Percentiles rank a stretch among this genome's conserved stretches.
phyloP scores from a whole-genome alignment of 1,139 yeast species.

The Suhomyces taliae region DNA sequence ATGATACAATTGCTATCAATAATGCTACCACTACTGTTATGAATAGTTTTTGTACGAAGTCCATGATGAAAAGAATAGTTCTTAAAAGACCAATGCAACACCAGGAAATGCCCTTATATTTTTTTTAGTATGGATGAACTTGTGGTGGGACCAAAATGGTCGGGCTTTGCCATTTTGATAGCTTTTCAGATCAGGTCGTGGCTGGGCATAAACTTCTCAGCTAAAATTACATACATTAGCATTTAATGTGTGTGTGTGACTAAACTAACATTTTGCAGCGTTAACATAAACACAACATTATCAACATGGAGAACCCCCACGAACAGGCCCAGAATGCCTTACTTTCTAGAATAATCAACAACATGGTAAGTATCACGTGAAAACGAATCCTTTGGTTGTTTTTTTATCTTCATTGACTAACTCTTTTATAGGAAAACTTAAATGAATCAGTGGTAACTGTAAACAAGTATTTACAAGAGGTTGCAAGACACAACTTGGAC shows the following conservation, averaged over 20 bases:
- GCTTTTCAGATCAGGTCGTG: slow-evolving; percentile 2
- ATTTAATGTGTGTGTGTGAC: no score
- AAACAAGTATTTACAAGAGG: slow-evolving; percentile 60
- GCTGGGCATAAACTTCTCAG: background rate
- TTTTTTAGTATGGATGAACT: no score
- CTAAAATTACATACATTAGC: background rate
- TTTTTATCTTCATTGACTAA: background rate
- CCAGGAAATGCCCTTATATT: no score
- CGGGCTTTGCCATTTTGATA: background rate
- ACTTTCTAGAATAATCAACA: slow-evolving; percentile 71
- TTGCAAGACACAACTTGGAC: slow-evolving; percentile 66
- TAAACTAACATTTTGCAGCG: no score
- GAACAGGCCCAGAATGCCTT: slow-evolving; percentile 82
- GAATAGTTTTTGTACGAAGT: slow-evolving; percentile 19
- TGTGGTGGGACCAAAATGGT: background rate
- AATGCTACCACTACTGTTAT: slow-evolving; percentile 21
- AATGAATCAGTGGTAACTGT: slow-evolving; percentile 70
- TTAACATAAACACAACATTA: no score
- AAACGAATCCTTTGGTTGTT: background rate
- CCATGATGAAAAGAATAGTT: slow-evolving; percentile 16
- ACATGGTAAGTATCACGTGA: slow-evolving; percentile 53
- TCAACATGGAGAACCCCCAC: slow-evolving; percentile 80
- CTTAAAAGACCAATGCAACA: background rate
- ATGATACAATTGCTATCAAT: slow-evolving; percentile 16
- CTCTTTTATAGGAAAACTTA: slow-evolving; percentile 51